Conservation (phyloP, 768 basidiomycete species). For the Mrakia frigida region DNA sequence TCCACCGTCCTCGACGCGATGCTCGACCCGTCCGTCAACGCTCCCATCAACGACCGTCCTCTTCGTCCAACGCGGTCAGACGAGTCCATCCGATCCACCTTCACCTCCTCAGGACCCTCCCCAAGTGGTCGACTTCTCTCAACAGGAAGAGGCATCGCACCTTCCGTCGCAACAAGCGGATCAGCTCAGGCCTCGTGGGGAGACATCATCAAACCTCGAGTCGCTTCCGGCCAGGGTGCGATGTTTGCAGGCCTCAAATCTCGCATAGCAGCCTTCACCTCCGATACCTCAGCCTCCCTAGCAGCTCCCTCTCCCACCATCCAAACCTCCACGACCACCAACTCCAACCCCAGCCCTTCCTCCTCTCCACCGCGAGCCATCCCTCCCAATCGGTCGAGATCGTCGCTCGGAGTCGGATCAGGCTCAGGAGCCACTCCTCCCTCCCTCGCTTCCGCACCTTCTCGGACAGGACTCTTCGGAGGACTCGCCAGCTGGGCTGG, state of each 20-base stretch:
- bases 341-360: too few species aligned
- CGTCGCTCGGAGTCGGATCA: too few species aligned
- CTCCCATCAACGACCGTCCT: slow-evolving; percentile 10
- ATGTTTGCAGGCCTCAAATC: slow-evolving; percentile 5
- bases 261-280: slow-evolving; percentile 12
- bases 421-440: neutral
- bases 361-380: slow-evolving; percentile 2
- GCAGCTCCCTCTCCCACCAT: neutral
- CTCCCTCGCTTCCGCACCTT: neutral
- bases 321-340: neutral
- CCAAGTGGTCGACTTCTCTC: neutral
- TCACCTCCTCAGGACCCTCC: neutral
- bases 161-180: neutral
- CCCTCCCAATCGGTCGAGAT: neutral
- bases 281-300: slow-evolving; percentile 1
- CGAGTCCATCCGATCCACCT: slow-evolving; percentile 28
- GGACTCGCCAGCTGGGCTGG: neutral
- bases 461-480: neutral
- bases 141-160: neutral
- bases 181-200: neutral
- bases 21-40: slow-evolving; percentile 28
- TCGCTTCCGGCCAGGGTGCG: neutral
- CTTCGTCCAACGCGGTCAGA: slow-evolving; percentile 25
- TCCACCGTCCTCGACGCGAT: slow-evolving; percentile 46
- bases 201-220: neutral